phyloP scores from a whole-genome alignment of 1,284 basidiomycete species.

The Trametes versicolor region DNA sequence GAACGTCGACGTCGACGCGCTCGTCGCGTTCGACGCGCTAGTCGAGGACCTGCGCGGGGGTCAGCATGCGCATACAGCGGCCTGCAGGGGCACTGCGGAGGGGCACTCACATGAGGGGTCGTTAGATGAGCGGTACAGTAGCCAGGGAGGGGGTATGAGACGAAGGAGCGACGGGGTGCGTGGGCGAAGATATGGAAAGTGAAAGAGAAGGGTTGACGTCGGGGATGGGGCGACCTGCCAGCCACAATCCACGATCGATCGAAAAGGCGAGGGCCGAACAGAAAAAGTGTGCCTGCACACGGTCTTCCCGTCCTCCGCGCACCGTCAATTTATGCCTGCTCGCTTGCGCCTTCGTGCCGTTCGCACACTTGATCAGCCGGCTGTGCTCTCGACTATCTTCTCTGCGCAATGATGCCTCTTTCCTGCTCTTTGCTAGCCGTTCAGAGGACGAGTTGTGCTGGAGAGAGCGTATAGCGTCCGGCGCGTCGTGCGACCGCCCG shows the following conservation, averaged over 20 bases:
- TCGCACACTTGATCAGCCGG: conserved; percentile 13
- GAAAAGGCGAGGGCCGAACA: conserved; percentile 6
- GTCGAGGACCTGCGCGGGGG: conserved; percentile 17
- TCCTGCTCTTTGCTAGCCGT: background rate
- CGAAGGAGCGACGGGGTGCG: conserved; percentile 25
- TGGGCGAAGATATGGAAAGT: conserved; percentile 27
- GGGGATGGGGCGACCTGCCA: conserved; percentile 28
- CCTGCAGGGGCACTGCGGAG: background rate
- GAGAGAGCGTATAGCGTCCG: conserved; percentile 1
- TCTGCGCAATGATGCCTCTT: conserved; percentile 2
- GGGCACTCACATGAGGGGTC: conserved; percentile 28
- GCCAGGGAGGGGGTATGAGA: conserved; percentile 13
- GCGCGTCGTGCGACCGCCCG: conserved; percentile 5
- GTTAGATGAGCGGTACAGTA: conserved; percentile 12
- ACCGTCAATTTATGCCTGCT: conserved; percentile 7
- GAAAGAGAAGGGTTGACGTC: conserved; percentile 30
- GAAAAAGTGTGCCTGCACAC: conserved; percentile 29
- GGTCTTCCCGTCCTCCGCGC: conserved; percentile 2
- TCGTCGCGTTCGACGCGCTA: conserved; percentile 36
- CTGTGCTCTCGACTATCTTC: conserved; percentile 15
- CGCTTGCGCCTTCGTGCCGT: conserved; percentile 10
- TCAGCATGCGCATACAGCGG: conserved; percentile 10
- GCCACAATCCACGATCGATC: conserved; percentile 34
- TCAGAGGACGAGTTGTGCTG: background rate
- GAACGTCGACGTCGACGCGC: conserved; percentile 63